phyloP scores from a whole-genome alignment of 2,329 filamentous ascomycete genomes.

The Ophiocordyceps camponoti-leonardi region DNA sequence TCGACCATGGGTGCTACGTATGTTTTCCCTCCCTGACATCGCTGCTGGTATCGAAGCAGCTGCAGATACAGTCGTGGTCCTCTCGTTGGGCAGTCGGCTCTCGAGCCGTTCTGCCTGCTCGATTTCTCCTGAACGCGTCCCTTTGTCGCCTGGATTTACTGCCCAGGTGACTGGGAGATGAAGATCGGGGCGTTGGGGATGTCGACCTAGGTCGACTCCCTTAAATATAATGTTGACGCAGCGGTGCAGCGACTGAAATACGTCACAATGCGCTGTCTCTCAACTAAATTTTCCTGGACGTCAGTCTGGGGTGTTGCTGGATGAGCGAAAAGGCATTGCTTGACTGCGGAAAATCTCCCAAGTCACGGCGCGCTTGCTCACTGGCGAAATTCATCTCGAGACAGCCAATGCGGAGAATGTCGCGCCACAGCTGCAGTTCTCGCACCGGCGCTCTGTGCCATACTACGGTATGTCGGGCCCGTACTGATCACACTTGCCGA shows the following conservation, averaged over 20 bases:
- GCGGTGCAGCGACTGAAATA: conserved; percentile 10
- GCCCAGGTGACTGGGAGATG: conserved; percentile 40
- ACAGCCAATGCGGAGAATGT: conserved; percentile 80
- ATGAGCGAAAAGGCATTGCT: conserved; percentile 32
- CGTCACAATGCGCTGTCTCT: conserved; percentile 7
- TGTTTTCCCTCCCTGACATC: conserved; percentile 23
- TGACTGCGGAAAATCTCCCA: conserved; percentile 1
- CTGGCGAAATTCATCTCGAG: conserved; percentile 73
- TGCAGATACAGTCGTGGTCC: conserved; percentile 64
- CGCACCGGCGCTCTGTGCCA: conserved; percentile 60
- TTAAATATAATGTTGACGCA: conserved; percentile 55
- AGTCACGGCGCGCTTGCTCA: conserved; percentile 30
- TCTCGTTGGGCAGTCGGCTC: conserved; percentile 50
- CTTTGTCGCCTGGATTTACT: conserved; percentile 31
- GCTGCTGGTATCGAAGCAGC: conserved; percentile 30
- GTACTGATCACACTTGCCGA: conserved; percentile 54
- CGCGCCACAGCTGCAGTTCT: conserved; percentile 85
- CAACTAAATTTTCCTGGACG: conserved; percentile 21
- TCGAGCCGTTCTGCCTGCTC: conserved; percentile 46
- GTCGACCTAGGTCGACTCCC: conserved; percentile 53
- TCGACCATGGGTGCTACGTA: conserved; percentile 36
- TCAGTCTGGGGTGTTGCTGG: conserved; percentile 54
- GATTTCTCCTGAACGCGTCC: conserved; percentile 53
- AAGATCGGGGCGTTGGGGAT: conserved; percentile 60
- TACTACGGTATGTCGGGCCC: conserved; percentile 47